Conservation (phyloP, 495 filamentous ascomycete species). For the Poronia punctata region DNA sequence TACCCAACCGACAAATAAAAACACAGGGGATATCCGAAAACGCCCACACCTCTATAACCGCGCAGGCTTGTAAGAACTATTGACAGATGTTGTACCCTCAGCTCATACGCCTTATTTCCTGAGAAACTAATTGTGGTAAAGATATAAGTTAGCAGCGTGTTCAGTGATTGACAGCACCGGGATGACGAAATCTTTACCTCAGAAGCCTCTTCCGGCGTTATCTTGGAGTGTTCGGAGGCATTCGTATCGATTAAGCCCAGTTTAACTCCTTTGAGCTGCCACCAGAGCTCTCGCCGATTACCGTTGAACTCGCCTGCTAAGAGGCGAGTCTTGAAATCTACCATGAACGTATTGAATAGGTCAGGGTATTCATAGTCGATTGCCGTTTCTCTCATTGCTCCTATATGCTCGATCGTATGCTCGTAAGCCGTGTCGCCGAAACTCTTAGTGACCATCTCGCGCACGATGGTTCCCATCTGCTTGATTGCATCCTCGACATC, state of each 20-base stretch:
- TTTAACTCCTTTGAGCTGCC: slow-evolving; percentile 54
- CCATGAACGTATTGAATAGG: slow-evolving; percentile 71
- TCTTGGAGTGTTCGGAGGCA: slow-evolving; percentile 52
- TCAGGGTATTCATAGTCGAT: slow-evolving; percentile 66
- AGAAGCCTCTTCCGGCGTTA: slow-evolving; percentile 61
- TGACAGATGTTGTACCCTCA: too few relatives aligned
- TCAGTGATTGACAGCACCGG: neutral
- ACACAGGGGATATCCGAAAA: neutral
- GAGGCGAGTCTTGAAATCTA: slow-evolving; percentile 63
- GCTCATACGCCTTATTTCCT: slow-evolving; percentile 10
- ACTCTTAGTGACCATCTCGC: slow-evolving; percentile 60
- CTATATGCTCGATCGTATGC: slow-evolving; percentile 66
- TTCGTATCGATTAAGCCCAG: slow-evolving; percentile 67
- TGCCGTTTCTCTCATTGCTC: slow-evolving; percentile 72
- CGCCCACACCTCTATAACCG: neutral
- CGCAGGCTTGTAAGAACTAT: neutral
- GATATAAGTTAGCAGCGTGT: slow-evolving; percentile 7
- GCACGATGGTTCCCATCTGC: slow-evolving; percentile 68
- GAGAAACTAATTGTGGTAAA: slow-evolving; percentile 15
- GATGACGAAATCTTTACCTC: slow-evolving; percentile 38
- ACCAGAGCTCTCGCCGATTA: slow-evolving; percentile 80
- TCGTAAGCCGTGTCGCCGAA: slow-evolving; percentile 70
- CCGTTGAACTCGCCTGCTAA: slow-evolving; percentile 68
- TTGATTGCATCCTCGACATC: slow-evolving; percentile 60
- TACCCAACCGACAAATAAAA: too few relatives aligned